phyloP scores from a whole-genome alignment of 768 basidiomycete species.

The Rhizopogon rudus region DNA sequence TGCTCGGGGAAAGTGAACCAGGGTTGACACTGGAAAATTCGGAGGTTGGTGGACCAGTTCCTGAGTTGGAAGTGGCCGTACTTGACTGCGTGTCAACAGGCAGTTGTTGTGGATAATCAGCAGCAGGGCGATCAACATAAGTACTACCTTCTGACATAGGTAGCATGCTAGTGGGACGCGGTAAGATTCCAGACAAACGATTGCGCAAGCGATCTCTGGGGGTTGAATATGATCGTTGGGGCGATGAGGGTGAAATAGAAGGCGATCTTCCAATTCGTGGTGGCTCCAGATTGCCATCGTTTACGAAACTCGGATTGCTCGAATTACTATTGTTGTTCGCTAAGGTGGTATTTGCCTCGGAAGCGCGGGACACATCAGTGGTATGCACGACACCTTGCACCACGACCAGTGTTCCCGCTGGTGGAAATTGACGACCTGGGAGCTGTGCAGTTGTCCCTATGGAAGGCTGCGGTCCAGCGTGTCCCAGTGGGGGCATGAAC shows the following conservation, averaged over 20 bases:
- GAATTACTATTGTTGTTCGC: slow-evolving; percentile 5
- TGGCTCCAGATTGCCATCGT: slow-evolving; percentile 3
- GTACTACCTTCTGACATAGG: slow-evolving; percentile 4
- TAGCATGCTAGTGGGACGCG: slow-evolving; percentile 31
- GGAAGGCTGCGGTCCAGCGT: slow-evolving; percentile 10
- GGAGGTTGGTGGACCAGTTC: slow-evolving; percentile 4
- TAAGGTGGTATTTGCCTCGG: slow-evolving; percentile 15
- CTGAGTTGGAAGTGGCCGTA: neutral
- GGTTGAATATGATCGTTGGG: slow-evolving; percentile 25
- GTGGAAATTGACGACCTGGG: slow-evolving; percentile 50
- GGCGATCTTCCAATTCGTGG: neutral
- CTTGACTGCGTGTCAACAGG: neutral
- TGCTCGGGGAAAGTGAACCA: slow-evolving; percentile 56
- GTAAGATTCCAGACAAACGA: slow-evolving; percentile 34
- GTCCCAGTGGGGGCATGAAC: slow-evolving; percentile 8
- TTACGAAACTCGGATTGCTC: slow-evolving; percentile 5
- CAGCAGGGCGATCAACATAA: neutral
- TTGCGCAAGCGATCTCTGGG: slow-evolving; percentile 25
- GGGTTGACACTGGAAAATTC: slow-evolving; percentile 12
- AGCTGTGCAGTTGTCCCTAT: slow-evolving; percentile 16
- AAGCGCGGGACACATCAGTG: slow-evolving; percentile 50
- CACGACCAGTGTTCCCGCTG: slow-evolving; percentile 74
- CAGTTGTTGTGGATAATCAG: slow-evolving; percentile 4
- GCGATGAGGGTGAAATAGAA: slow-evolving; percentile 18
- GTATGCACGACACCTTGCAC: slow-evolving; percentile 83